Evolutionary conservation across 164 flowering plant species (phyloP).

Genomic region (Kalanchoe fedtschenkoi): DNA sequence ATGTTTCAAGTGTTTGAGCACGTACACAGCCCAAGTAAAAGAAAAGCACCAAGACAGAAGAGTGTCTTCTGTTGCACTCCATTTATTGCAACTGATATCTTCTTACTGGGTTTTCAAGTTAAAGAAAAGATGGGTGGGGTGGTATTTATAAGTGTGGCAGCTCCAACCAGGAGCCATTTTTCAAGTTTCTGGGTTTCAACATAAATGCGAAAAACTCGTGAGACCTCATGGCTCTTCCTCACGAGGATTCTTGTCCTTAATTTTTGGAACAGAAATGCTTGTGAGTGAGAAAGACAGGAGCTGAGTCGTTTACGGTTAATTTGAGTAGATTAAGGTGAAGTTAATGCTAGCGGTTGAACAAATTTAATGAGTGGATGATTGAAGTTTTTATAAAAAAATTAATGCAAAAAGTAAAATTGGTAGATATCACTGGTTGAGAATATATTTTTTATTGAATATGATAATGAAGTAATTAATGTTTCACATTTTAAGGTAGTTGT

Average conservation of each 20-base stretch:
- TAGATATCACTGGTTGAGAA: too few relatives aligned
- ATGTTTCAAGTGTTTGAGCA: conserved; percentile 41
- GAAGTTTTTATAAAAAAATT: too few relatives aligned
- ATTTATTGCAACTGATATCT: conserved; percentile 19
- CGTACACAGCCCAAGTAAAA: conserved; percentile 11
- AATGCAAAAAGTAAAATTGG: too few relatives aligned
- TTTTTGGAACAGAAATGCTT: too few relatives aligned
- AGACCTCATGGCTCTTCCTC: conserved; percentile 54
- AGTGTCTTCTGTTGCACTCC: conserved; percentile 10
- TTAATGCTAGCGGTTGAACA: too few relatives aligned
- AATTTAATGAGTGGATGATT: too few relatives aligned
- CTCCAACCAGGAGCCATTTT: conserved; percentile 21
- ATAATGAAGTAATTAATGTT: too few relatives aligned
- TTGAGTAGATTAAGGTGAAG: too few relatives aligned
- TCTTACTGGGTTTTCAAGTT: conserved; percentile 16
- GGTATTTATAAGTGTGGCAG: conserved; percentile 51
- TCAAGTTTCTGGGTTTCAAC: conserved; percentile 6
- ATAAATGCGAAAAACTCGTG: conserved; percentile 57
- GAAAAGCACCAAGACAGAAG: conserved; percentile 12
- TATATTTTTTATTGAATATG: too few relatives aligned
- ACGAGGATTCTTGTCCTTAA: conserved; percentile 76
- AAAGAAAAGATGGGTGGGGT: not conserved
- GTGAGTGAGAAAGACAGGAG: too few relatives aligned
- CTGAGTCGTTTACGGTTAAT: too few relatives aligned
- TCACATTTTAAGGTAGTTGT: too few relatives aligned